Base-by-base conservation (phyloP, 331 rosid genomes). In the Quercus phellos region DNA sequence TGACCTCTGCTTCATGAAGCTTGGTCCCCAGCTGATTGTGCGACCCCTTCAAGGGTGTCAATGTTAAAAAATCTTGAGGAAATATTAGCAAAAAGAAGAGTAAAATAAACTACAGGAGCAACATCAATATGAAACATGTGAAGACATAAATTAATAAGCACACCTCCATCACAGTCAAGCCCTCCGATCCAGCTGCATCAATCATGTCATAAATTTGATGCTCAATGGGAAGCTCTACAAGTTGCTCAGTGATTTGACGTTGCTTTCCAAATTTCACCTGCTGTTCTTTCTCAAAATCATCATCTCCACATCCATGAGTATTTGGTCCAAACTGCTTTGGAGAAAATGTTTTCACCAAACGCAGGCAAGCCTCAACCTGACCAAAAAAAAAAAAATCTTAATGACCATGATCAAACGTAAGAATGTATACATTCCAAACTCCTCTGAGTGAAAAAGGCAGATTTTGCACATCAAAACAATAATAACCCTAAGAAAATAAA, bases 191-290 rank as follows among this genome's bases (percentile, higher is more conserved):
- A 32, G 98, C 85, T 61, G 94, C 85, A 78, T 95, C 96, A 78
- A 95, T 89, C 81, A 93, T 77, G 75, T 95, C 93, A 81, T 87
- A 87, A 68, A 95, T 89, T 84, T 91, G 96, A 79, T 85, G 89
- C 83, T 95, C 97, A 59, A 93, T 72, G 0, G 97, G 97, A 73
- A 95, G 96, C 78, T 95, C 99, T 54, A 91, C 90, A 58, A 90
- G 88, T 80, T 91, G 99, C 74, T 90, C 90, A 19, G 78, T 82
- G 83, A 84, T 74, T 80, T 87, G 87, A 77, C 78, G 75, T 79
- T 77, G 79, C 84, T 83, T 91, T 76, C 87, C 89, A 22, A 81
- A 84, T 79, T 84, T 88, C 78, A 84, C 76, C 50, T 69, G 83
- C 69, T 79, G 82, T 51, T 88, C 90, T 78, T 87, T 79, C 59